phyloP scores from a whole-genome alignment of 176 grass and related monocot genomes.

The Carex parvula region DNA sequence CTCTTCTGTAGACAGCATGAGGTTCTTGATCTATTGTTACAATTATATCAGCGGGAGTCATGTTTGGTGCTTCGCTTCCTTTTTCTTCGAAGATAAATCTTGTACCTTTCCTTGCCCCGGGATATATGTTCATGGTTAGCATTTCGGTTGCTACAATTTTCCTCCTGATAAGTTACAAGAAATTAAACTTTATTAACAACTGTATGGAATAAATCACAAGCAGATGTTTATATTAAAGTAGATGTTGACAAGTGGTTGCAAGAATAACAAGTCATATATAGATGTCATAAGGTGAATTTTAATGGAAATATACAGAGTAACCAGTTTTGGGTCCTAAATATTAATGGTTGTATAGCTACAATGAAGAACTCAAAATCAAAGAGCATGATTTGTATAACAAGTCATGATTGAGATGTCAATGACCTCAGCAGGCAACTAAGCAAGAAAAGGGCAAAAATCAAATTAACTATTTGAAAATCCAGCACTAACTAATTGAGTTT shows the following conservation, averaged over 20 bases:
- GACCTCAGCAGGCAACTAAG: neutral
- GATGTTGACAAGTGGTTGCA: neutral
- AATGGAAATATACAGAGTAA: neutral
- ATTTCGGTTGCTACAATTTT: neutral
- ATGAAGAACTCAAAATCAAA: neutral
- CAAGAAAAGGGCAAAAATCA: neutral
- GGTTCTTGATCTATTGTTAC: constrained; percentile 26
- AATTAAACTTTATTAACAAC: neutral
- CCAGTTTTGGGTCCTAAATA: neutral
- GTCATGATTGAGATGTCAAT: neutral
- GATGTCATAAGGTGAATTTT: neutral
- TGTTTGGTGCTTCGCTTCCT: constrained; percentile 24
- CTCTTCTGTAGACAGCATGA: constrained; percentile 16
- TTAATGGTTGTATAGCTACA: neutral
- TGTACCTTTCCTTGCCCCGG: constrained; percentile 14
- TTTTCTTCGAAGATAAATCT: constrained; percentile 27
- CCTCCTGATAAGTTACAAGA: constrained; percentile 6
- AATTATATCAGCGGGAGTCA: constrained; percentile 20
- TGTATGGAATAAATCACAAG: neutral
- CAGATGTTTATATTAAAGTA: neutral
- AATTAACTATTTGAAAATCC: neutral
- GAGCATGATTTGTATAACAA: neutral
- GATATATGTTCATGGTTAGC: constrained; percentile 22
- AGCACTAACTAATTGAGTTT: neutral
- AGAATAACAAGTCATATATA: neutral